Conservation (phyloP, 2,329 filamentous ascomycete genomes). For the Aspergillus awamori region DNA sequence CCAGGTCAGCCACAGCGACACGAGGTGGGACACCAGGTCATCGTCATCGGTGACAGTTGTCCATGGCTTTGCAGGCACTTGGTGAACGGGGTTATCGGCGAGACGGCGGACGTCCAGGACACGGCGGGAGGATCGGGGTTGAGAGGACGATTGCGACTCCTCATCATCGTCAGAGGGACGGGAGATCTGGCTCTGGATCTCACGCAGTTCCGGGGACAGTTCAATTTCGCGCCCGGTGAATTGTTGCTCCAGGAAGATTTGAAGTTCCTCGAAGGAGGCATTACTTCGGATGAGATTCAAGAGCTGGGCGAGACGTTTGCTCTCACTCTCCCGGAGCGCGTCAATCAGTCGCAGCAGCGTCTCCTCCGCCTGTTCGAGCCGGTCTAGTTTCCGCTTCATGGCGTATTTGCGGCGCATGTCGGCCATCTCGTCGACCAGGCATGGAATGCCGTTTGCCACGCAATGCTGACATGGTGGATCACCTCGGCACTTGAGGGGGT, state of each 20-base stretch:
- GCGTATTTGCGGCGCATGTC: constrained; percentile 33
- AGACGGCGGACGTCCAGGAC: constrained; percentile 31
- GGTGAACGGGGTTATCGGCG: constrained; percentile 28
- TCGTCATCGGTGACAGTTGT: constrained; percentile 38
- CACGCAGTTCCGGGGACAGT: constrained; percentile 19
- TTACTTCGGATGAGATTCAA: constrained; percentile 31
- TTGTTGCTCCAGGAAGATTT: constrained; percentile 21
- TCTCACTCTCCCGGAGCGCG: constrained; percentile 25
- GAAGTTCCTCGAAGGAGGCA: constrained; percentile 28
- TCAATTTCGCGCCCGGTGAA: constrained; percentile 20
- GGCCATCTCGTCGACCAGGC: constrained; percentile 30
- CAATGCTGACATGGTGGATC: constrained; percentile 33
- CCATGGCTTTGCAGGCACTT: constrained; percentile 36
- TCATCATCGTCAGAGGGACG: constrained; percentile 15
- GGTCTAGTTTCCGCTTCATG: constrained; percentile 28
- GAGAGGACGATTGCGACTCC: not conserved
- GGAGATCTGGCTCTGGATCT: constrained; percentile 18
- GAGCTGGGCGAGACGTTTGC: constrained; percentile 23
- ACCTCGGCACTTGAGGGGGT: constrained; percentile 28
- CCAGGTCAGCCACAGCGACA: constrained; percentile 40
- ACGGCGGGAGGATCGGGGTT: constrained; percentile 10
- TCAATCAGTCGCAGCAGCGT: constrained; percentile 22
- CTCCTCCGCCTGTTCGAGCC: constrained; percentile 23
- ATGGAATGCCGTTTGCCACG: constrained; percentile 29
- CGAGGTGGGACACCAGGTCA: constrained; percentile 36